phyloP scores from a whole-genome alignment of 257 asterid species.

The Thymus mandschuricus region DNA sequence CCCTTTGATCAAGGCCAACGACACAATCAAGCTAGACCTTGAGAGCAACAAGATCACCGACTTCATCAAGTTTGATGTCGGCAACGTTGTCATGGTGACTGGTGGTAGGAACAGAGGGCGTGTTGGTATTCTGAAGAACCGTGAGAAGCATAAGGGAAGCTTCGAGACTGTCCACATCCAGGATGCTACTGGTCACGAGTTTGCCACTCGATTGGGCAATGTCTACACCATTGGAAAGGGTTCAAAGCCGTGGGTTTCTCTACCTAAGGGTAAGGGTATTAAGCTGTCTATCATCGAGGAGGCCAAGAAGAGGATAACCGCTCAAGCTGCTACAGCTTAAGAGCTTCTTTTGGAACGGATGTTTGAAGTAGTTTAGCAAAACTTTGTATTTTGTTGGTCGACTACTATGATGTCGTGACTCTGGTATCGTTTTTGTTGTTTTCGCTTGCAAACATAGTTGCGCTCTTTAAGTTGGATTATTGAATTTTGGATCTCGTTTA shows the following conservation, averaged over 20 bases:
- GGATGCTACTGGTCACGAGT: constrained; percentile 72
- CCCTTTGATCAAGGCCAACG: constrained; percentile 75
- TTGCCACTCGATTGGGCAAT: constrained; percentile 72
- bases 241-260: constrained; percentile 74
- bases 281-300: constrained; percentile 71
- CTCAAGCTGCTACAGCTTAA: constrained; percentile 59
- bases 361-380: constrained; percentile 1
- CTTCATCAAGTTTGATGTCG: constrained; percentile 75
- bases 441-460: not conserved
- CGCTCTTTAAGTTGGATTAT: not conserved
- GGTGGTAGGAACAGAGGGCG: constrained; percentile 89
- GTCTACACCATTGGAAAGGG: constrained; percentile 76
- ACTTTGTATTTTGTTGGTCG: not conserved
- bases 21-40: constrained; percentile 68
- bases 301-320: constrained; percentile 66
- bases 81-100: constrained; percentile 78
- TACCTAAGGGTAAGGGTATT: constrained; percentile 79
- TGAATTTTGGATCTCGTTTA: not conserved
- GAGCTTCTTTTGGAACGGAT: not conserved
- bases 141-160: constrained; percentile 78
- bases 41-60: constrained; percentile 61
- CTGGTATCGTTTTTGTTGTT: no score
- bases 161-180: constrained; percentile 74
- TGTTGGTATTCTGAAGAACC: constrained; percentile 70
- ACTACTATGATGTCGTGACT: not conserved